Conservation (phyloP, 768 basidiomycete genomes). For the Boletus bicolor region DNA sequence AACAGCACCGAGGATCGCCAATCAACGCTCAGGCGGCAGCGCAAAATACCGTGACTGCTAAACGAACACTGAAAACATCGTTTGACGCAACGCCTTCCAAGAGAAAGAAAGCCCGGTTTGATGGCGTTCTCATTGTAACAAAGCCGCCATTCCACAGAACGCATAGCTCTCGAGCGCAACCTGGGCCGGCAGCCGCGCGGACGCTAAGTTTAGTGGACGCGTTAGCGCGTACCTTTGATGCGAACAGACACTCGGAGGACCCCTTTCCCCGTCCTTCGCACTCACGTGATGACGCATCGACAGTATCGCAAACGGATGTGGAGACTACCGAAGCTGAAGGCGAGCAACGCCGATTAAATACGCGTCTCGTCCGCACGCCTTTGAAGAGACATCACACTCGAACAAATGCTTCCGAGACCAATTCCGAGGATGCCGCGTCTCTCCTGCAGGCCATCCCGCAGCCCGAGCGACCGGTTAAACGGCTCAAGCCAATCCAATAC, state of each 20-base stretch:
- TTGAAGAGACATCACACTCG: constrained; percentile 1
- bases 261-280: not conserved
- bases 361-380: constrained; percentile 10
- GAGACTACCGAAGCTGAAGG: constrained; percentile 26
- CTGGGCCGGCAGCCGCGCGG: not conserved
- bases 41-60: not conserved
- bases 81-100: not conserved
- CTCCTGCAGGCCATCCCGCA: not conserved
- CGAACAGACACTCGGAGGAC: constrained; percentile 17
- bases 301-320: constrained; percentile 15
- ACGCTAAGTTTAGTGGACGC: constrained; percentile 22
- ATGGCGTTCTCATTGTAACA: constrained; percentile 22
- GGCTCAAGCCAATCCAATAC: constrained; percentile 20
- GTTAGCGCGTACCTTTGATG: constrained; percentile 25
- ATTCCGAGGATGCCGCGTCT: constrained; percentile 6
- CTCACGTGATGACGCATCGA: not conserved
- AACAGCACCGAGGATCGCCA: not conserved
- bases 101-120: constrained; percentile 21
- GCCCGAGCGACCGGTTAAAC: constrained; percentile 14
- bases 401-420: constrained; percentile 6
- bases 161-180: not conserved
- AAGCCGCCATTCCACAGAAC: constrained; percentile 2
- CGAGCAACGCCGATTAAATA: constrained; percentile 9
- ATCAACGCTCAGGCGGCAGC: not conserved
- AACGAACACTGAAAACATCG: not conserved